Evolutionary conservation across 352 stramenopile species (phyloP), one percentile per base, ranked within the genome.

Genomic region (Globisporangium solare): DNA sequence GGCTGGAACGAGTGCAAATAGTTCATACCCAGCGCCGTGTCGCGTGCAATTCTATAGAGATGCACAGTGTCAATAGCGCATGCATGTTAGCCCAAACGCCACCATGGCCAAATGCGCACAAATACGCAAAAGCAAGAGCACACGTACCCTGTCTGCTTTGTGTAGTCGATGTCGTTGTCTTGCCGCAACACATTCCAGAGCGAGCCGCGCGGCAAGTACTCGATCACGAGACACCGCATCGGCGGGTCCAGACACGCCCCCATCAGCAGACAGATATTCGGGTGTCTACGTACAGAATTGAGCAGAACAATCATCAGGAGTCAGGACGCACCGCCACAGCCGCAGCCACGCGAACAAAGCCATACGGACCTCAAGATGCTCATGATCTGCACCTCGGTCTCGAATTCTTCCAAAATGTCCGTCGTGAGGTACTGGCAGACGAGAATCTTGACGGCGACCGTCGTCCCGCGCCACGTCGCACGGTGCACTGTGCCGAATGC

Each of bases 381-480:
- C 84, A 94, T 94, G 67, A 94, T 92, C 73, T 94, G 80, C 56
- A 94, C 84, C 64, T 94, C 84, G 1, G 84, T 88, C 56, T 92
- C 84, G 46, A 94, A 94, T 51, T 94, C 84, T 68, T 92, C 83
- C 40, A 94, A 60, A 32, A 94, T 88, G 47, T 94, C 85, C n/a
- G 72, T 67, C 1, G 83, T 93, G 39, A 94, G 55, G 56, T 93
- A 75, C 63, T 94, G 85, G 48, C 78, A 90, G 10, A 93, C 79
- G 24, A 95, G 45, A 43, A 95, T 87, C 67, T 95, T 95, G 41
- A 95, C 80, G 1, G 86, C 86, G 18, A 95, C 83, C 0, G 74
- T 71, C 56, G 80, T 91, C 21, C 81, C 82, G 14, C 82, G 70
- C 80, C 84, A 95, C 12, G 61, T 77, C 1, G 74, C 86, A 31